Conservation (phyloP, 345 rosid species). For the Cardiospermum halicacabum region DNA sequence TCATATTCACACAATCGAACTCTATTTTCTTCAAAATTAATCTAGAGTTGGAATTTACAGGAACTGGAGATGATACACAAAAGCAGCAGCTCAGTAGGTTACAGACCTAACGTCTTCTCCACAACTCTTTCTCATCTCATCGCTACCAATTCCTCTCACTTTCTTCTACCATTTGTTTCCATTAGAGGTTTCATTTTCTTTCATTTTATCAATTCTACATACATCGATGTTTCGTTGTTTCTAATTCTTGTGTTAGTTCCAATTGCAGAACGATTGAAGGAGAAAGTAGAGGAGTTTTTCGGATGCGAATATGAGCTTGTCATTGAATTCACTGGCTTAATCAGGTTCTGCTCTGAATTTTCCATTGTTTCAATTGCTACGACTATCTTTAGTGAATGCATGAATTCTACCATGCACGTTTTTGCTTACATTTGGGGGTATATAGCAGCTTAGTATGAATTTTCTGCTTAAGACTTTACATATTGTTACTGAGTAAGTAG, state of each 20-base stretch:
- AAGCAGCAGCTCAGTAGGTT: constrained; percentile 73
- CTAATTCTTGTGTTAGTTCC: constrained; percentile 6
- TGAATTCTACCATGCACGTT: too few relatives aligned
- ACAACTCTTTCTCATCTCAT: constrained; percentile 90
- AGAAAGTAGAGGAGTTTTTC: constrained; percentile 71
- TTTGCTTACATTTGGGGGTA: not conserved
- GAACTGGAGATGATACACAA: constrained; percentile 86
- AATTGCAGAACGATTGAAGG: constrained; percentile 65
- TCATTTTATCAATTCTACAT: not conserved
- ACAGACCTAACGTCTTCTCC: constrained; percentile 86
- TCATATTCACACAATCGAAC: not conserved
- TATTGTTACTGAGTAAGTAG: not conserved
- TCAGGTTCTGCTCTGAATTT: too few relatives aligned
- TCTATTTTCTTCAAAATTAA: too few relatives aligned
- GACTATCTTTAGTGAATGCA: too few relatives aligned
- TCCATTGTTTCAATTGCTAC: too few relatives aligned
- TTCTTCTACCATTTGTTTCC: constrained; percentile 73
- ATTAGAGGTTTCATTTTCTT: constrained; percentile 45
- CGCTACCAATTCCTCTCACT: constrained; percentile 66
- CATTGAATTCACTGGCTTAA: constrained; percentile 82
- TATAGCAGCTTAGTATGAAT: not conserved
- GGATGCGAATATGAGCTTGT: constrained; percentile 76
- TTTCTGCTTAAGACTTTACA: not conserved
- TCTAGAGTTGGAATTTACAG: constrained; percentile 19
- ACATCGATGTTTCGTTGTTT: not conserved